phyloP scores from a whole-genome alignment of 805 yeast genomes.

The Saturnispora diversa region DNA sequence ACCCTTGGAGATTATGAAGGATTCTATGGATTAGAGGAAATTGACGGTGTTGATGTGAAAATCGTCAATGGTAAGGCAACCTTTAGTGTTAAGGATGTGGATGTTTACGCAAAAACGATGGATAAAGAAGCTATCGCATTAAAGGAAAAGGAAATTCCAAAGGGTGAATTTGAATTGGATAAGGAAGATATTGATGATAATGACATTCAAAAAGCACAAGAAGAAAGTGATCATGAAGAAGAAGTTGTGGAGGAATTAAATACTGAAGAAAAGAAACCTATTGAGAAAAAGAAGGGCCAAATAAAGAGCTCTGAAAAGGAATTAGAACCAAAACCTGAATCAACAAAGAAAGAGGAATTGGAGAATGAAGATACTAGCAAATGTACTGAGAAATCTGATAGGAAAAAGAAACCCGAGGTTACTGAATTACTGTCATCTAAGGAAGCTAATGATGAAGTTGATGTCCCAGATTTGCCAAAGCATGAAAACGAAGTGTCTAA shows the following conservation, averaged over 20 bases:
- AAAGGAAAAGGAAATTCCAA: conserved; percentile 19
- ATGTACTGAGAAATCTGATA: conserved; percentile 4
- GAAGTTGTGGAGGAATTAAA: conserved; percentile 8
- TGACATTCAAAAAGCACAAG: conserved; percentile 18
- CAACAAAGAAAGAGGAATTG: not conserved
- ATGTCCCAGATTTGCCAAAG: conserved; percentile 13
- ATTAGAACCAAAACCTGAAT: not conserved
- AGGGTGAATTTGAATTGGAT: conserved; percentile 22
- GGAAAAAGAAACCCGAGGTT: conserved; percentile 11
- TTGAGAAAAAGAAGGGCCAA: no score
- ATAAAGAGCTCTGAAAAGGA: no score
- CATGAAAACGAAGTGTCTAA: not conserved
- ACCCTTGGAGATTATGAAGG: conserved; percentile 84
- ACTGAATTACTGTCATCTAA: conserved; percentile 10
- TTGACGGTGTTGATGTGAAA: conserved; percentile 86
- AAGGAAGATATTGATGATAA: conserved; percentile 17
- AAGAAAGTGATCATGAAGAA: conserved; percentile 12
- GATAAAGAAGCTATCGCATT: conserved; percentile 20
- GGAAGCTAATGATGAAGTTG: conserved; percentile 14
- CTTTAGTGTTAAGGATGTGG: conserved; percentile 39
- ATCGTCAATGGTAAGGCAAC: conserved; percentile 60
- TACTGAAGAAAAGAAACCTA: no score
- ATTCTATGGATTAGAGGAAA: conserved; percentile 85
- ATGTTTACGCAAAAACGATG: conserved; percentile 8
- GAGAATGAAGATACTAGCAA: not conserved